These are phyloP conservation scores for Aspergillus unguis DNA, from an alignment of 2,329 filamentous ascomycete genomes.

Conservation along the genomic window DNA sequence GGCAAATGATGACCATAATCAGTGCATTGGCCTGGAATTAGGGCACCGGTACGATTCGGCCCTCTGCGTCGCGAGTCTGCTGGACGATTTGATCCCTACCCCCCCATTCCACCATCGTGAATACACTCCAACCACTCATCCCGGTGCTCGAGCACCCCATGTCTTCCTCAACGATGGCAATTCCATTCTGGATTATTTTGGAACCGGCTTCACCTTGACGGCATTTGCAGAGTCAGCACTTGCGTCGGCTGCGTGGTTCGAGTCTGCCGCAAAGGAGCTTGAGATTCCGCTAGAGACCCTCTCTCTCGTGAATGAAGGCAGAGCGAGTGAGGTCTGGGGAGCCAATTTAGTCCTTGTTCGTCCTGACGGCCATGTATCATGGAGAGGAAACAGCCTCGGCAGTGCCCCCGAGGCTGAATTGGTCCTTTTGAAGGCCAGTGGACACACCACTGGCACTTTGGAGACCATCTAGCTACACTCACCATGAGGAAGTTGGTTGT, in stretches of 20 bases:
- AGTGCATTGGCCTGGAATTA: background rate
- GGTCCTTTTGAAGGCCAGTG: background rate
- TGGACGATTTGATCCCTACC: background rate
- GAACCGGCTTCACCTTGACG: slow-evolving; percentile 10
- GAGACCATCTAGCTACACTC: too few relatives aligned
- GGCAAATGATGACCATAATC: background rate
- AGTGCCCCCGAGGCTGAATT: background rate
- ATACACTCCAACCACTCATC: slow-evolving; percentile 10
- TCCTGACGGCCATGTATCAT: slow-evolving; percentile 9
- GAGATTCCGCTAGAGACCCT: slow-evolving; percentile 3
- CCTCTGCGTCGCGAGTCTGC: background rate
- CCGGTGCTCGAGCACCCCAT: slow-evolving; percentile 13
- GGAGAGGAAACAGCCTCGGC: background rate
- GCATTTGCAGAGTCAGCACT: background rate
- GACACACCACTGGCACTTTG: background rate
- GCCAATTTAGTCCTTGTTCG: slow-evolving; percentile 5
- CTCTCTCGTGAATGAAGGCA: slow-evolving; percentile 1
- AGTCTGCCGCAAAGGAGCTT: background rate
- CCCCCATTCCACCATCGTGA: background rate
- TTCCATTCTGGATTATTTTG: slow-evolving; percentile 7
- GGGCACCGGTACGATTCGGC: background rate
- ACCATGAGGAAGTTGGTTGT: too few relatives aligned
- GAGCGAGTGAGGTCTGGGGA: slow-evolving; percentile 5
- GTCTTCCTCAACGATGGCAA: slow-evolving; percentile 7
- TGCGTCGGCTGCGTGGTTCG: background rate